Conservation (phyloP, 2,329 filamentous ascomycete genomes). For the Trichoderma sp. region DNA sequence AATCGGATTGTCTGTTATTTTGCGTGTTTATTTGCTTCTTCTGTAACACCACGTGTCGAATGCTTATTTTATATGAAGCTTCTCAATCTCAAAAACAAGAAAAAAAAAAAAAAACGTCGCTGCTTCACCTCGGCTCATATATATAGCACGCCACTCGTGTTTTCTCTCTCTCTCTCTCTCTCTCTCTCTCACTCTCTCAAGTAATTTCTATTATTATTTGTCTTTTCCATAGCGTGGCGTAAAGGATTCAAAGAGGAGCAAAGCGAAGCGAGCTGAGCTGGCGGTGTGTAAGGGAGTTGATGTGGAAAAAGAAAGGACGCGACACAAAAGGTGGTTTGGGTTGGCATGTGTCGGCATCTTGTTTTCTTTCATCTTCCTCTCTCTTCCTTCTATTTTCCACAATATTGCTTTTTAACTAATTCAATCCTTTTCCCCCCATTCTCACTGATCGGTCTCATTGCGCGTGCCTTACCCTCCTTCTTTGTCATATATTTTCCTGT, state of each 20-base stretch:
- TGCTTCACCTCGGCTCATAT: constrained; percentile 20
- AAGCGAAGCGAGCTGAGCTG: constrained; percentile 16
- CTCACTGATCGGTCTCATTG: constrained; percentile 1
- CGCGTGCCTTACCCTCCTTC: not conserved
- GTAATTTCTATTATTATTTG: constrained; percentile 1
- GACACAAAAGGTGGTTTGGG: constrained; percentile 16
- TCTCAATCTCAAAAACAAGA: constrained; percentile 3
- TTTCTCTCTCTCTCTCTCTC: not conserved
- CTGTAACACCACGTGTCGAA: constrained; percentile 1
- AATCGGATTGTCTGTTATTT: constrained; percentile 13
- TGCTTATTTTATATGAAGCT: constrained; percentile 9
- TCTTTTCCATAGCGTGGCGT: constrained; percentile 30
- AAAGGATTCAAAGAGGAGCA: constrained; percentile 23
- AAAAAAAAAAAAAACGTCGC: constrained; percentile 7
- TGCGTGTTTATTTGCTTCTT: constrained; percentile 13
- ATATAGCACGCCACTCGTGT: constrained; percentile 15
- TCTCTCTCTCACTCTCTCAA: not conserved
- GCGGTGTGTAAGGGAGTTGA: constrained; percentile 10
- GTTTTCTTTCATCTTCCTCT: not conserved
- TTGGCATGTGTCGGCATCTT: constrained; percentile 15
- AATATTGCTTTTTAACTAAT: constrained; percentile 13
- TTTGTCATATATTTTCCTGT: not conserved
- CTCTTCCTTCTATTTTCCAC: not conserved
- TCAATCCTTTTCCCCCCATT: not conserved
- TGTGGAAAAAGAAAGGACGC: constrained; percentile 11